Evolutionary conservation across 768 basidiomycete species (phyloP).

Genomic region (Panaeolus cyanescens): DNA sequence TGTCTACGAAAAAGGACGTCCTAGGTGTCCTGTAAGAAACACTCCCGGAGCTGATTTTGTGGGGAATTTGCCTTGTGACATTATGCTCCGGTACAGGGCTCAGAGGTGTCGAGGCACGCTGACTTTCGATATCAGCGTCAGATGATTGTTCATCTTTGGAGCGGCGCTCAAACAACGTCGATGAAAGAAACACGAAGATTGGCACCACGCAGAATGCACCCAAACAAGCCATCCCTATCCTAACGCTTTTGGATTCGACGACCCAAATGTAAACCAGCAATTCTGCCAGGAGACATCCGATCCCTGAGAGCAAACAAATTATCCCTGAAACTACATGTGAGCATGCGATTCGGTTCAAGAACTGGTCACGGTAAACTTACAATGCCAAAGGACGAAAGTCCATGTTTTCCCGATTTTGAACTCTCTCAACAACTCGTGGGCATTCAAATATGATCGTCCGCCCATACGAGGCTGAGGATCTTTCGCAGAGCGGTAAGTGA

Average conservation of each 20-base stretch:
- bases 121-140: not conserved
- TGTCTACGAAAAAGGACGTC: not conserved
- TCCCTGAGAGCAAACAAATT: constrained; percentile 20
- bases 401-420: constrained; percentile 22
- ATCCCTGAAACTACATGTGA: constrained; percentile 13
- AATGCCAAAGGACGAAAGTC: constrained; percentile 22
- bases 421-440: constrained; percentile 16
- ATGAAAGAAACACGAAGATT: constrained; percentile 15
- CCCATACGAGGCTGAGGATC: constrained; percentile 10
- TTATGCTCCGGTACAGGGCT: not conserved
- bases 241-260: constrained; percentile 13
- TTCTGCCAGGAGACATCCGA: constrained; percentile 19
- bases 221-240: constrained; percentile 12
- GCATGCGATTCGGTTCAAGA: not conserved
- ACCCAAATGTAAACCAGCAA: constrained; percentile 22
- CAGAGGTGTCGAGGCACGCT: not conserved
- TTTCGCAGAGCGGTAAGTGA: constrained; percentile 18
- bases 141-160: not conserved
- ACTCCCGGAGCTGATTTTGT: not conserved
- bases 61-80: not conserved
- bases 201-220: constrained; percentile 18
- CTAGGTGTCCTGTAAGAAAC: not conserved
- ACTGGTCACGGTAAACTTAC: constrained; percentile 8
- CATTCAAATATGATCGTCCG: constrained; percentile 10
- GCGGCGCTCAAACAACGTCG: not conserved